Percentiles rank a stretch among this genome's conserved stretches.
Evolutionary conservation across 148 eudicot genomes (phyloP).

Genomic region (Chenopodium formosanum): DNA sequence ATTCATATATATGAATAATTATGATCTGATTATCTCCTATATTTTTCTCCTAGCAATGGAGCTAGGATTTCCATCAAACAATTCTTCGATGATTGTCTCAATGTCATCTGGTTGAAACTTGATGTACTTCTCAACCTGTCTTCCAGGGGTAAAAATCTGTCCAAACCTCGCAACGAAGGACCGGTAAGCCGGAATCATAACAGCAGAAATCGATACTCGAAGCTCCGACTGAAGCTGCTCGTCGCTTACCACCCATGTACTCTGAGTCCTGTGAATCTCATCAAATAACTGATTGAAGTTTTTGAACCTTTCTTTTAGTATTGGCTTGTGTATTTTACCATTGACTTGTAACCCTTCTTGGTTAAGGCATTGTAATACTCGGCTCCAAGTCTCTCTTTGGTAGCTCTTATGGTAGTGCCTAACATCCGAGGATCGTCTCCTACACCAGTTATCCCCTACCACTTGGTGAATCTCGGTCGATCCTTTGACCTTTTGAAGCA

Average conservation of each 20-base stretch:
- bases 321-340: constrained; percentile 68
- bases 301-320: constrained; percentile 83
- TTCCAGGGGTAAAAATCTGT: constrained; percentile 67
- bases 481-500: constrained; percentile 41
- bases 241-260: constrained; percentile 80
- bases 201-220: constrained; percentile 77
- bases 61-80: constrained; percentile 69
- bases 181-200: constrained; percentile 83
- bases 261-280: constrained; percentile 73
- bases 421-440: constrained; percentile 38
- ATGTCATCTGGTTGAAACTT: constrained; percentile 89
- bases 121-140: constrained; percentile 81
- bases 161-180: constrained; percentile 73
- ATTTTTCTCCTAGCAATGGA: constrained; percentile 50
- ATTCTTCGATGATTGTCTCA: constrained; percentile 69
- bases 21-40: background rate
- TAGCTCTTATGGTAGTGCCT: constrained; percentile 43
- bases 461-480: constrained; percentile 39
- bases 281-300: constrained; percentile 72
- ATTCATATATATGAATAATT: background rate
- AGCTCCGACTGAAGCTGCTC: constrained; percentile 93
- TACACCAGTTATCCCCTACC: constrained; percentile 40
- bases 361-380: constrained; percentile 47
- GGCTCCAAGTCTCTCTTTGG: constrained; percentile 70
- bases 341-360: constrained; percentile 68